A percentile compares a stretch with the other conserved stretches of the same genome.
These are phyloP conservation scores for Chytriomyces confervae DNA, from an alignment of 192 early-diverging fungal species.

Conservation along the genomic window DNA sequence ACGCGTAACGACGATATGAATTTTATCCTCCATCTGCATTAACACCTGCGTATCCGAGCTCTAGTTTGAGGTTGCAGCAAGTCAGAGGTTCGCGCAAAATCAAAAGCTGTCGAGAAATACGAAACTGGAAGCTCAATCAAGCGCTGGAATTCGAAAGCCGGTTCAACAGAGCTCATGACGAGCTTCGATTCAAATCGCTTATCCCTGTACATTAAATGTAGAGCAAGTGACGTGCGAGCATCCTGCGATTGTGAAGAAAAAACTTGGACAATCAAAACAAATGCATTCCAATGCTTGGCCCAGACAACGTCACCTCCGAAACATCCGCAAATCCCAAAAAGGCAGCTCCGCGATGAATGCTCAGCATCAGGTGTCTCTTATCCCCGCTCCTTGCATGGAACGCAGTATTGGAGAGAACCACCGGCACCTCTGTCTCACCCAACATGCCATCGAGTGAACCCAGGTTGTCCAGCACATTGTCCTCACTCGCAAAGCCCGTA, in stretches of 20 bases:
- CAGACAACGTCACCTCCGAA: slow-evolving; percentile 25
- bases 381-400: background rate
- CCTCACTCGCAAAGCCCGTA: too few species aligned
- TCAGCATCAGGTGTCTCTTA: slow-evolving; percentile 23
- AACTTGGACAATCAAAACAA: background rate
- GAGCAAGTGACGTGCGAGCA: slow-evolving; percentile 23
- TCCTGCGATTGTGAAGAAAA: slow-evolving; percentile 17
- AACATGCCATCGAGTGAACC: too few species aligned
- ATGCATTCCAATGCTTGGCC: background rate
- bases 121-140: slow-evolving; percentile 37
- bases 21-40: slow-evolving; percentile 7
- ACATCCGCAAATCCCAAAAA: slow-evolving; percentile 38
- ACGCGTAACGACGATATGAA: slow-evolving; percentile 35
- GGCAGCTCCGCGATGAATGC: slow-evolving; percentile 29
- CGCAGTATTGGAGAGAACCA: too few species aligned
- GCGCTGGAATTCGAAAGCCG: slow-evolving; percentile 33
- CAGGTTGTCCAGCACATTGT: too few species aligned
- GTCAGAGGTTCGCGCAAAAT: too few species aligned
- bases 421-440: too few species aligned
- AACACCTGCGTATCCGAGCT: slow-evolving; percentile 29
- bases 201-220: slow-evolving; percentile 33
- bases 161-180: slow-evolving; percentile 37
- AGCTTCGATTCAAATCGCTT: slow-evolving; percentile 28
- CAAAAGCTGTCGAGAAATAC: too few species aligned
- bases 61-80: background rate